These are phyloP conservation scores for Gryganskiella cystojenkinii DNA, from an alignment of 192 early-diverging fungal genomes.

Conservation along the genomic window DNA sequence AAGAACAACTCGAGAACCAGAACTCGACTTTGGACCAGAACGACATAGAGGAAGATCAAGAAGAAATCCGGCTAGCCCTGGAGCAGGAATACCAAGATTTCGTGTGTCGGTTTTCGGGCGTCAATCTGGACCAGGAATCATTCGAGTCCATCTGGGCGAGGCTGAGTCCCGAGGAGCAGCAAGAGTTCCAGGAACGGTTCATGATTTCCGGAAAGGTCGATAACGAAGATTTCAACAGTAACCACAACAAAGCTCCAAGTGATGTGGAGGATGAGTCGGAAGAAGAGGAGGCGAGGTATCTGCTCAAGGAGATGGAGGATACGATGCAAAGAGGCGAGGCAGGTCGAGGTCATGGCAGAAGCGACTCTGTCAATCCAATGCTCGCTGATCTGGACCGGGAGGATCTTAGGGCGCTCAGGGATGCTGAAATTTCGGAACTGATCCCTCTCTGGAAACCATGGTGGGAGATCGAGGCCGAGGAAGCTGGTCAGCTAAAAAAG, in stretches of 20 bases:
- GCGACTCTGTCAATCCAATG: slow-evolving; percentile 2
- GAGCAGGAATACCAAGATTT: slow-evolving; percentile 53
- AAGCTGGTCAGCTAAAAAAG: slow-evolving; percentile 35
- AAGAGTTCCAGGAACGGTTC: slow-evolving; percentile 60
- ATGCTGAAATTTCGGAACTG: slow-evolving; percentile 45
- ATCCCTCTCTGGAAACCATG: slow-evolving; percentile 39
- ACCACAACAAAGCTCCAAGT: too few relatives aligned
- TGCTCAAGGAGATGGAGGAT: slow-evolving; percentile 42
- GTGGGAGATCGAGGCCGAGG: slow-evolving; percentile 47
- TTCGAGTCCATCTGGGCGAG: slow-evolving; percentile 59
- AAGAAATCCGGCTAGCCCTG: slow-evolving; percentile 17
- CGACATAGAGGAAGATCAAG: slow-evolving; percentile 1
- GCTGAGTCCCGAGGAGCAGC: slow-evolving; percentile 58
- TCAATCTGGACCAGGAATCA: slow-evolving; percentile 60
- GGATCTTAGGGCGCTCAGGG: slow-evolving; percentile 34
- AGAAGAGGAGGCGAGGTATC: slow-evolving; percentile 29
- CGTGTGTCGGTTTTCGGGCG: slow-evolving; percentile 49
- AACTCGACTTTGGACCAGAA: not conserved
- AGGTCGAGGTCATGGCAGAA: not conserved
- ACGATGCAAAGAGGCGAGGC: slow-evolving; percentile 17
- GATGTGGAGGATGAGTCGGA: not conserved
- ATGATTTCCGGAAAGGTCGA: slow-evolving; percentile 12
- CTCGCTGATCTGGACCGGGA: slow-evolving; percentile 33
- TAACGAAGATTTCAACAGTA: slow-evolving; percentile 4
- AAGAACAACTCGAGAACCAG: slow-evolving; percentile 11